Conservation (phyloP, 2,329 filamentous ascomycete species). For the Huntiella abstrusa region DNA sequence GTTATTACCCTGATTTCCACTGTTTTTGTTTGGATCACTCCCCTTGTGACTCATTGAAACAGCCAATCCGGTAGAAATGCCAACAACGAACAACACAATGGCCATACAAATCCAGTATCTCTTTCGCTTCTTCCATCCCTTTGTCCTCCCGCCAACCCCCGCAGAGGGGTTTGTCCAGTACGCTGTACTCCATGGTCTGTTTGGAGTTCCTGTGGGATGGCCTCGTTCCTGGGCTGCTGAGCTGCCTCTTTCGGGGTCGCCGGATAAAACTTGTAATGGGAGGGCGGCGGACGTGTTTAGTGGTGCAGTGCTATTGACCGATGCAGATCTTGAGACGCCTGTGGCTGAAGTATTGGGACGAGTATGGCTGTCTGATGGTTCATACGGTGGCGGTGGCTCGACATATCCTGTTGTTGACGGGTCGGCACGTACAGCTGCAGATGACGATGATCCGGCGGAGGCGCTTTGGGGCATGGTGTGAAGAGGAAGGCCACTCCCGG, state of each 20-base stretch:
- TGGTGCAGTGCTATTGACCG: conserved; percentile 6
- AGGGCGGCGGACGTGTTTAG: neutral
- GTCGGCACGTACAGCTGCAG: neutral
- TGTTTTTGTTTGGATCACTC: neutral
- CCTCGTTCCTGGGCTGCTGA: neutral
- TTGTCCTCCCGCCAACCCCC: neutral
- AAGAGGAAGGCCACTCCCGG: conserved; percentile 7
- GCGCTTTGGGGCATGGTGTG: conserved; percentile 2
- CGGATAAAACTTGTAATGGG: too few species aligned
- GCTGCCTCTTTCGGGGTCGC: too few species aligned
- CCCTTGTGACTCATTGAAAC: conserved; percentile 9
- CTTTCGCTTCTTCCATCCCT: conserved; percentile 7
- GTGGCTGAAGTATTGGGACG: conserved; percentile 5
- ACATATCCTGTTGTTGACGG: neutral
- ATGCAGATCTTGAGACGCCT: neutral
- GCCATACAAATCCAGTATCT: conserved; percentile 10
- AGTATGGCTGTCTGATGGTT: conserved; percentile 7
- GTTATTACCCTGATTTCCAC: neutral
- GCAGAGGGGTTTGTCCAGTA: conserved; percentile 7
- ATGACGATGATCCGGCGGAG: conserved; percentile 2
- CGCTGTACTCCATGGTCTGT: conserved; percentile 9
- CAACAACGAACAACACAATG: conserved; percentile 6
- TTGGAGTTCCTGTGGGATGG: neutral
- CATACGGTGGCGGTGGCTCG: conserved; percentile 9
- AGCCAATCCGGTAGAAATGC: conserved; percentile 9